Base-by-base conservation (phyloP, 805 yeast species). In the Candida ficus region DNA sequence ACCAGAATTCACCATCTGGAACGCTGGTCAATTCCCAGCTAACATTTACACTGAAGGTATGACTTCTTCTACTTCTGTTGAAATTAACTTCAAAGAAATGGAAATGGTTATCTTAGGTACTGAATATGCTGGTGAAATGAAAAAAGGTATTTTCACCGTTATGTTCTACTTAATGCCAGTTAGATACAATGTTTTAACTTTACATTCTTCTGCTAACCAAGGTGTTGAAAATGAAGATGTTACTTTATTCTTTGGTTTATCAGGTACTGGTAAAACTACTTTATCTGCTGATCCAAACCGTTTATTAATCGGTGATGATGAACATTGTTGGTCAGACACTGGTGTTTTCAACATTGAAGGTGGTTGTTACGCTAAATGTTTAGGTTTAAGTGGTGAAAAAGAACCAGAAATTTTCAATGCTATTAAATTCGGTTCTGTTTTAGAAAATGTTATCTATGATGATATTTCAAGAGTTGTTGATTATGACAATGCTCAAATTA, bases 321-420 rank as follows among this genome's bases (percentile, higher is more conserved):
- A 91, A 72, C 99, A 91, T 73, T 91, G 98, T 74, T 91, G 99
- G 99, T 86, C 97, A 16, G 95, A 91, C 67, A 73, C 84, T 54
- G 99, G 99, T 71, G 97, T 91, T 45, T 91, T 91, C 82, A 93
- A 93, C 78, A 90, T 91, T 59, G 99, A 91, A 73, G 99, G 99
- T 67, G 99, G 99, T 52, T 91, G 99, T 75, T 91, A 91, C 73
- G 98, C 98, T 58, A 91, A 91, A 71, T 90, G 97, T 73, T 73
- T 91, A 51, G 96, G 87, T 58, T 75, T 91, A 51, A 71, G 87
- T 38, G 82, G 73, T 50, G 97, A 87, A 69, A 91, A 84, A 70
- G 99, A 91, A 74, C 99, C 99, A 38, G 99, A 91, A 71, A 91
- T 91, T 64, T 93, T 80, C 77, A 79, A 88, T 66, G 95, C 98